Conservation (phyloP, 768 basidiomycete species). For the Strobilomyces echinocephalus region DNA sequence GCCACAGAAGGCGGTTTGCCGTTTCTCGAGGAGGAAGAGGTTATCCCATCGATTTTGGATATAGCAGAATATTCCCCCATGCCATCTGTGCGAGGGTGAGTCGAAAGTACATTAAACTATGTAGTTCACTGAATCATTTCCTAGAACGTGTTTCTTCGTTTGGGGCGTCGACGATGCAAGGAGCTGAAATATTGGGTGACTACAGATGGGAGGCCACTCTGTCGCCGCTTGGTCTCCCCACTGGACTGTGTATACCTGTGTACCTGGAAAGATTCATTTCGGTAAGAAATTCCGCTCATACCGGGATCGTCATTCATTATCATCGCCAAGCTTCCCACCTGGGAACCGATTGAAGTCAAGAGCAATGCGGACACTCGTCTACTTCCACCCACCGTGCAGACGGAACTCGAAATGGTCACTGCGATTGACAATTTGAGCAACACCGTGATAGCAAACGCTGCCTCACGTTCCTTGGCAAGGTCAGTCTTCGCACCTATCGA, state of each 20-base stretch:
- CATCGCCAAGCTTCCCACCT: conserved; percentile 60
- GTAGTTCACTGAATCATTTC: conserved; percentile 9
- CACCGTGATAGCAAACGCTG: conserved; percentile 91
- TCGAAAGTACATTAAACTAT: neutral
- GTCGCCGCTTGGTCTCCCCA: conserved; percentile 79
- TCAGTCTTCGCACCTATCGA: conserved; percentile 31
- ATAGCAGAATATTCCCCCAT: conserved; percentile 88
- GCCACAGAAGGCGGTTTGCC: conserved; percentile 84
- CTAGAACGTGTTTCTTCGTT: conserved; percentile 93
- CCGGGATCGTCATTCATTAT: conserved; percentile 2
- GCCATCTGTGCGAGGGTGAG: conserved; percentile 90
- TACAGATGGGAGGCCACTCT: conserved; percentile 90
- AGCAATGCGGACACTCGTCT: conserved; percentile 43
- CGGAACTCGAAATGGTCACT: conserved; percentile 79
- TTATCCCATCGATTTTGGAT: conserved; percentile 83
- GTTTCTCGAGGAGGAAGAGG: conserved; percentile 93
- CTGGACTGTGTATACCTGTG: conserved; percentile 87
- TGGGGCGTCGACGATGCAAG: conserved; percentile 89
- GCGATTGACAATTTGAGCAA: conserved; percentile 93
- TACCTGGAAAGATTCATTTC: conserved; percentile 76
- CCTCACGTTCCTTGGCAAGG: conserved; percentile 86
- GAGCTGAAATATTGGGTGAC: conserved; percentile 90
- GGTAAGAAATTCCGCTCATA: conserved; percentile 42
- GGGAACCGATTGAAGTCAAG: conserved; percentile 41
- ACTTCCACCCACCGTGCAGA: conserved; percentile 58